phyloP scores from a whole-genome alignment of 768 basidiomycete genomes.

The Zangia roseola region DNA sequence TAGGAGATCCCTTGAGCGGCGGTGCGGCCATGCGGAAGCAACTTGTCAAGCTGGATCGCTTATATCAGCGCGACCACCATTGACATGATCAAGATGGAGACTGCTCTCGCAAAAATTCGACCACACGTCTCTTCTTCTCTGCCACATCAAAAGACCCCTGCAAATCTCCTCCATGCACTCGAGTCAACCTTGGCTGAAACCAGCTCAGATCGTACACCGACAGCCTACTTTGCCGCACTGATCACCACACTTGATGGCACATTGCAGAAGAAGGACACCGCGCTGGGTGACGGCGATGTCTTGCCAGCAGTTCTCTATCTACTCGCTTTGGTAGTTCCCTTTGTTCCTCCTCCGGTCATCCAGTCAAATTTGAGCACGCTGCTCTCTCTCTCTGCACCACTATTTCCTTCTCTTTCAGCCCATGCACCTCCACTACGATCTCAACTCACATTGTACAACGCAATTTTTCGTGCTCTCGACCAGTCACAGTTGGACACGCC shows the following conservation, averaged over 20 bases:
- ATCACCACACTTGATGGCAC: constrained; percentile 81
- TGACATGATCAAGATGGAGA: constrained; percentile 53
- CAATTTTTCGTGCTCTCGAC: constrained; percentile 69
- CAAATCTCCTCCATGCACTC: constrained; percentile 78
- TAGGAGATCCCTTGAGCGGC: constrained; percentile 42
- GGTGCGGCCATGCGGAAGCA: constrained; percentile 26
- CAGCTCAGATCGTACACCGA: constrained; percentile 63
- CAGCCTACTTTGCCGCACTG: constrained; percentile 94
- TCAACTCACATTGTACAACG: constrained; percentile 73
- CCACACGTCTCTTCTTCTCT: constrained; percentile 79
- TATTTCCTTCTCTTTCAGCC: constrained; percentile 64
- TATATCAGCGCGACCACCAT: neutral
- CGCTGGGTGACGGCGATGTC: constrained; percentile 72
- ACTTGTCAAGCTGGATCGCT: constrained; percentile 3
- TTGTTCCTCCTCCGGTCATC: constrained; percentile 78
- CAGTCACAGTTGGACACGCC: constrained; percentile 64
- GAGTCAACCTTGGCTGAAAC: constrained; percentile 79
- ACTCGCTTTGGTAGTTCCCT: constrained; percentile 32
- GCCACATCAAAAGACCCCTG: constrained; percentile 88
- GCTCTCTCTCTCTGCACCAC: constrained; percentile 69
- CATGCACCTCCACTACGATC: constrained; percentile 85
- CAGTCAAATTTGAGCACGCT: constrained; percentile 71
- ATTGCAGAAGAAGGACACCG: constrained; percentile 54
- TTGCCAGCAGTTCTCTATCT: constrained; percentile 35
- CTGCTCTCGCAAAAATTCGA: constrained; percentile 78